A percentile compares a stretch with the other conserved stretches of the same genome.
Evolutionary conservation across 2,329 filamentous ascomycete species (phyloP).

Genomic region (Teratosphaeria gauchensis): DNA sequence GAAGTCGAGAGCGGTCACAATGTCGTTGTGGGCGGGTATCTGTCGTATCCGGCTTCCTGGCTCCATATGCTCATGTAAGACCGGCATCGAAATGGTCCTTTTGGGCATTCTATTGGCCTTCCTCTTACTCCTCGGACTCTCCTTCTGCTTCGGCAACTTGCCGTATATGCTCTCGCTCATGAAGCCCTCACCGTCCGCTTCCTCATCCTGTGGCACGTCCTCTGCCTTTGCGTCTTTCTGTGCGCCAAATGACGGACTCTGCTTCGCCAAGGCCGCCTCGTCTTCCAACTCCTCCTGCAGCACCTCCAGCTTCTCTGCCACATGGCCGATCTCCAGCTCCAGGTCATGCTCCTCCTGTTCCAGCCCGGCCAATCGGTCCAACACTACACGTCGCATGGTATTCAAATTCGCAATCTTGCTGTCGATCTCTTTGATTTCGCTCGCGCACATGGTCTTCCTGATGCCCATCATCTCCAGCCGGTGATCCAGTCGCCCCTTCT

Average conservation of each 20-base stretch:
- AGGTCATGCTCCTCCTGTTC: constrained; percentile 86
- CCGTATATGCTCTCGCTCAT: constrained; percentile 98
- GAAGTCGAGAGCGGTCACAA: constrained; percentile 85
- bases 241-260: constrained; percentile 23
- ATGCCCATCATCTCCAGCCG: constrained; percentile 83
- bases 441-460: constrained; percentile 94
- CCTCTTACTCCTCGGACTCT: constrained; percentile 45
- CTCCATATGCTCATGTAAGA: constrained; percentile 90
- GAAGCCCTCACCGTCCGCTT: constrained; percentile 47
- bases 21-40: constrained; percentile 78
- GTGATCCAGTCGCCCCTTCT: constrained; percentile 70
- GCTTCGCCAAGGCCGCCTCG: constrained; percentile 35
- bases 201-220: constrained; percentile 26
- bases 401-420: constrained; percentile 91
- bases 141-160: constrained; percentile 56
- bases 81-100: constrained; percentile 77
- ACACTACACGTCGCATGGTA: constrained; percentile 82
- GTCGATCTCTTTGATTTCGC: constrained; percentile 93
- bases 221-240: constrained; percentile 39
- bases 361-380: constrained; percentile 74
- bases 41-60: constrained; percentile 82
- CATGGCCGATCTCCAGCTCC: constrained; percentile 66
- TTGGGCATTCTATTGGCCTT: constrained; percentile 39
- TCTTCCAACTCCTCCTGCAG: constrained; percentile 50
- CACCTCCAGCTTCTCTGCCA: constrained; percentile 55